phyloP scores from a whole-genome alignment of 495 filamentous ascomycete species.

The Aspergillus heteromorphus region DNA sequence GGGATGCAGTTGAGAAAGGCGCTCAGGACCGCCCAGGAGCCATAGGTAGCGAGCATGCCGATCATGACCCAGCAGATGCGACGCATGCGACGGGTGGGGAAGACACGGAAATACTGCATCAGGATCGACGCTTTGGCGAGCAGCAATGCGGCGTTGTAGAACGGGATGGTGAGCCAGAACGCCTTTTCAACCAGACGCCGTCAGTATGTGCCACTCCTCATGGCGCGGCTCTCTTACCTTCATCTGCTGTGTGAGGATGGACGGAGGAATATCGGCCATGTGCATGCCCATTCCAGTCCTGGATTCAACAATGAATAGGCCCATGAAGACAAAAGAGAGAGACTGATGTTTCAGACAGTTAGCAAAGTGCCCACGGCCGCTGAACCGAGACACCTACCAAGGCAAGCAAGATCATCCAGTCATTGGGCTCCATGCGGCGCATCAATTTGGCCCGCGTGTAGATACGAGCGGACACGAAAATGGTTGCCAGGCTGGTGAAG shows the following conservation, averaged over 20 bases:
- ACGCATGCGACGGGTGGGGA: constrained; percentile 35
- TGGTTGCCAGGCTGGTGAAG: constrained; percentile 32
- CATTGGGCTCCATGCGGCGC: constrained; percentile 35
- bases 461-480: constrained; percentile 32
- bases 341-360: constrained; percentile 13
- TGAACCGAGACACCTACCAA: constrained; percentile 22
- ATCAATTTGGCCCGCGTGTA: constrained; percentile 34
- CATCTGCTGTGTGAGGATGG: constrained; percentile 31
- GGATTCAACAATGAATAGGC: constrained; percentile 33
- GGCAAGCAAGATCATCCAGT: constrained; percentile 40
- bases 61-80: constrained; percentile 41
- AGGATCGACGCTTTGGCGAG: constrained; percentile 49
- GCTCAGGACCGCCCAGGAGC: constrained; percentile 39
- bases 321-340: constrained; percentile 39
- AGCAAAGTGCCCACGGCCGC: neutral
- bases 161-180: constrained; percentile 42
- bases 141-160: constrained; percentile 46
- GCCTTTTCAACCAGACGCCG: constrained; percentile 19
- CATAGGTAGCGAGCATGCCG: constrained; percentile 33
- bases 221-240: constrained; percentile 22
- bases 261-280: constrained; percentile 27
- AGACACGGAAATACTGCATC: constrained; percentile 45
- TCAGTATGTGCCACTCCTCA: neutral
- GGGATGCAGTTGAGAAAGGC: constrained; percentile 44
- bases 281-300: constrained; percentile 41